phyloP scores from a whole-genome alignment of 169 alveolate genomes.

The Plasmodium chabaudi region DNA sequence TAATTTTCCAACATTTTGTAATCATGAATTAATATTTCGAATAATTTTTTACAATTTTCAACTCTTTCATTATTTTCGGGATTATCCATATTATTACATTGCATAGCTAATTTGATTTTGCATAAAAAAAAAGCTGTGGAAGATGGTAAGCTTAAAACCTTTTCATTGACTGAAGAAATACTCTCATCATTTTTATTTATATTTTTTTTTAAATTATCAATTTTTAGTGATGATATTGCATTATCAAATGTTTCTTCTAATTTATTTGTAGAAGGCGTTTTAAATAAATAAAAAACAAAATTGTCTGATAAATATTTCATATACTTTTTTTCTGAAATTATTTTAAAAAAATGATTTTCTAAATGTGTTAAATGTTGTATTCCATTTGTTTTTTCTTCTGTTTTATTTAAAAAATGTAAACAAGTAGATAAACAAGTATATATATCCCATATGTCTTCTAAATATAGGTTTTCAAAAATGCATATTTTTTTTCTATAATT shows the following conservation, averaged over 20 bases:
- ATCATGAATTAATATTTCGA: slow-evolving; percentile 21
- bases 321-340: slow-evolving; percentile 36
- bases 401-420: slow-evolving; percentile 32
- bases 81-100: slow-evolving; percentile 4
- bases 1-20: slow-evolving; percentile 29
- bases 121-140: slow-evolving; percentile 58
- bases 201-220: slow-evolving; percentile 7
- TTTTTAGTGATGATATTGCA: slow-evolving; percentile 36
- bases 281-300: slow-evolving; percentile 53
- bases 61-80: slow-evolving; percentile 21
- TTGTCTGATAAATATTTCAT: slow-evolving; percentile 69
- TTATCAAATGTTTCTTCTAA: slow-evolving; percentile 50
- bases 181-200: slow-evolving; percentile 18
- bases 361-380: slow-evolving; percentile 45
- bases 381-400: slow-evolving; percentile 52
- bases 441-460: slow-evolving; percentile 54
- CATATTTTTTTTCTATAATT: slow-evolving; percentile 2
- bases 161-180: slow-evolving; percentile 29
- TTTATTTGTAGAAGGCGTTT: slow-evolving; percentile 43
- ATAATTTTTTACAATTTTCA: slow-evolving; percentile 35
- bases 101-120: slow-evolving; percentile 59
- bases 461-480: slow-evolving; percentile 33
- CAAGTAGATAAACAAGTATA: slow-evolving; percentile 52
- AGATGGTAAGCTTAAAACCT: slow-evolving; percentile 49
- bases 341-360: slow-evolving; percentile 42